Base-by-base conservation (phyloP, 306 rosid species). In the Casuarina cunninghamiana region DNA sequence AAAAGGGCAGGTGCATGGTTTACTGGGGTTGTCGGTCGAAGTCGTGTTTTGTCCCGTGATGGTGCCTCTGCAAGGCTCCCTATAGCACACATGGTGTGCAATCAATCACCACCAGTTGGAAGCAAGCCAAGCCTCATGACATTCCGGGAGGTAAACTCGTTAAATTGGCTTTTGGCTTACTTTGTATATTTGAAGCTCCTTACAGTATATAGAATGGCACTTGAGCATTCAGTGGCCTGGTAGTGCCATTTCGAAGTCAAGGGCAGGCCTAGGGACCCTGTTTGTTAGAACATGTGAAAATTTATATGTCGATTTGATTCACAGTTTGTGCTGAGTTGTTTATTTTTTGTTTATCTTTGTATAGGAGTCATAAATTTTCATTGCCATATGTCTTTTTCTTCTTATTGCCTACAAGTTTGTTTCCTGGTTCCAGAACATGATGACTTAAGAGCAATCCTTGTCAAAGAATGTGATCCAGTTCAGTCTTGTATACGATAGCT, bases 1-100 rank as follows among this genome's bases (percentile, higher is more conserved):
- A 95, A 95, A 88, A 91, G 67, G 69, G 91, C 89, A 84, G 98
- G 97, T 86, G 98, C 98, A 61, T 95, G 98, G 97, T 92, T 92
- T 97, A 90, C 78, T 82, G 97, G 91, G 82, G 98, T 95, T 75
- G 78, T 95, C 88, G 83, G 88, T 68, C 93, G 97, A 68, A 95
- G 98, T 79, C 89, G 87, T 82, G 93, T 91, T 46, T 85, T 92
- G 88, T 89, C 98, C 42, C 93, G 79, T 60, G 83, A 95, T 91
- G 98, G 96, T 75, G 76, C 85, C 80, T 81, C 90, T 76, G 82
- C 90, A 73, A 86, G 98, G 93, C 83, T 95, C 89, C 97, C 98
- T 74, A 85, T 95, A 85, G 98, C 98, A 41, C 97, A 90, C 84
- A 91, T 95, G 96, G 98, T 92, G 77, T 95, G 98, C 87, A 95